Evolutionary conservation across 257 asterid genomes (phyloP).

Genomic region (Ophiorrhiza pumila): DNA sequence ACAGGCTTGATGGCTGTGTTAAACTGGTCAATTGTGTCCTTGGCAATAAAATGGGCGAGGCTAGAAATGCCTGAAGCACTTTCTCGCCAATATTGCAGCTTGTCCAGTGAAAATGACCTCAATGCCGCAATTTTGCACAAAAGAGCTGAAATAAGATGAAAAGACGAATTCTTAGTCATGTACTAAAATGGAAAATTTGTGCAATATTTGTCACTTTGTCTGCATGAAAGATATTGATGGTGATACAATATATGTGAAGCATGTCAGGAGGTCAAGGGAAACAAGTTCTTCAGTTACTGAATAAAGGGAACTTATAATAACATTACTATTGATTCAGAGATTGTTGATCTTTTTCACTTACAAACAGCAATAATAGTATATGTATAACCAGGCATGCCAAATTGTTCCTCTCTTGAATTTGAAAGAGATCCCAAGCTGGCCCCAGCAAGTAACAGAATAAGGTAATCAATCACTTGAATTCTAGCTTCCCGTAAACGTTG

Average conservation of each 20-base stretch:
- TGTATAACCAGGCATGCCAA: slow-evolving; percentile 81
- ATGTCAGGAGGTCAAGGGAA: neutral
- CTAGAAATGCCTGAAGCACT: slow-evolving; percentile 94
- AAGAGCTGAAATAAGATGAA: slow-evolving; percentile 60
- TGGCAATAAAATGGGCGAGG: slow-evolving; percentile 81
- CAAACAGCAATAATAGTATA: slow-evolving; percentile 91
- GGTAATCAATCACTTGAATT: slow-evolving; percentile 72
- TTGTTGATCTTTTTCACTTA: slow-evolving; percentile 32
- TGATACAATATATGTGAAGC: neutral
- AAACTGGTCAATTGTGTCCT: slow-evolving; percentile 86
- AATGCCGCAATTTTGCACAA: slow-evolving; percentile 88
- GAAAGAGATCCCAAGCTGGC: slow-evolving; percentile 81
- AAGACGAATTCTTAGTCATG: neutral
- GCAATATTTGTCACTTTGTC: neutral
- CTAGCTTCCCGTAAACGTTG: slow-evolving; percentile 84
- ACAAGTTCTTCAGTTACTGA: neutral
- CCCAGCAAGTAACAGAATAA: slow-evolving; percentile 87
- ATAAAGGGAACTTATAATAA: neutral
- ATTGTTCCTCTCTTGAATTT: slow-evolving; percentile 67
- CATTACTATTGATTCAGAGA: neutral
- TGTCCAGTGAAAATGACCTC: slow-evolving; percentile 87
- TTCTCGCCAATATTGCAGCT: slow-evolving; percentile 86
- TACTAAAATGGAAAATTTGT: neutral
- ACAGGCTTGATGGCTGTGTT: slow-evolving; percentile 79
- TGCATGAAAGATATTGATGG: neutral